phyloP scores from a whole-genome alignment of 768 basidiomycete species.

The Candolleomyces aberdarensis region DNA sequence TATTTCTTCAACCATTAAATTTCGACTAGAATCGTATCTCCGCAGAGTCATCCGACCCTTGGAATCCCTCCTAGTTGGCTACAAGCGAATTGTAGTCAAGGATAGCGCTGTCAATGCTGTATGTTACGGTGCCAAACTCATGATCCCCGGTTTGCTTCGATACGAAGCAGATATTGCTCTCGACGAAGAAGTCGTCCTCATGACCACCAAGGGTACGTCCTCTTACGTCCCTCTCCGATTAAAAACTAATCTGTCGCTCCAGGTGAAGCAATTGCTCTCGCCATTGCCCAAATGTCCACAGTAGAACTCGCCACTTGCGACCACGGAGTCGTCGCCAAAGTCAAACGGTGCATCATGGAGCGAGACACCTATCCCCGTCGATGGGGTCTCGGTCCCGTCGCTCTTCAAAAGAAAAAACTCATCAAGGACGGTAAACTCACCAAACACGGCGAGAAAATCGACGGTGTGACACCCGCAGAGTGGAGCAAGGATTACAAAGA shows the following conservation, averaged over 20 bases:
- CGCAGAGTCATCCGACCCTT: slow-evolving; percentile 92
- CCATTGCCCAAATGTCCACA: slow-evolving; percentile 96
- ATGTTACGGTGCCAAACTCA: slow-evolving; percentile 98
- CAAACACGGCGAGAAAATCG: slow-evolving; percentile 88
- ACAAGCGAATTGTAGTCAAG: slow-evolving; percentile 98
- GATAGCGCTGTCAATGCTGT: slow-evolving; percentile 99
- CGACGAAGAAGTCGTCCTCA: slow-evolving; percentile 94
- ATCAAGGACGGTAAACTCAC: slow-evolving; percentile 97
- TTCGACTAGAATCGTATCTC: slow-evolving; percentile 81
- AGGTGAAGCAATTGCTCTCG: slow-evolving; percentile 94
- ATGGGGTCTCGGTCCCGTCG: slow-evolving; percentile 98
- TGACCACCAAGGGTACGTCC: slow-evolving; percentile 90
- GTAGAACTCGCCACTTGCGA: slow-evolving; percentile 98
- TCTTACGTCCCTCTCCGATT: slow-evolving; percentile 2
- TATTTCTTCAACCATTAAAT: background rate
- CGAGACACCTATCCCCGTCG: slow-evolving; percentile 96
- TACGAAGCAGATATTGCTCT: slow-evolving; percentile 94
- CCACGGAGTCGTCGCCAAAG: slow-evolving; percentile 98
- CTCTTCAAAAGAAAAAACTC: slow-evolving; percentile 96
- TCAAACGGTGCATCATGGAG: slow-evolving; percentile 99
- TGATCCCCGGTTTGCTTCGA: slow-evolving; percentile 97
- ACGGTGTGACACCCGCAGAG: slow-evolving; percentile 82
- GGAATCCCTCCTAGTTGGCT: slow-evolving; percentile 90
- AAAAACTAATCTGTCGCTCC: slow-evolving; percentile 3
- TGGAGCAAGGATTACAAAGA: slow-evolving; percentile 96